Conservation (phyloP, 2,329 filamentous ascomycete species). For the Colletotrichum nymphaeae region DNA sequence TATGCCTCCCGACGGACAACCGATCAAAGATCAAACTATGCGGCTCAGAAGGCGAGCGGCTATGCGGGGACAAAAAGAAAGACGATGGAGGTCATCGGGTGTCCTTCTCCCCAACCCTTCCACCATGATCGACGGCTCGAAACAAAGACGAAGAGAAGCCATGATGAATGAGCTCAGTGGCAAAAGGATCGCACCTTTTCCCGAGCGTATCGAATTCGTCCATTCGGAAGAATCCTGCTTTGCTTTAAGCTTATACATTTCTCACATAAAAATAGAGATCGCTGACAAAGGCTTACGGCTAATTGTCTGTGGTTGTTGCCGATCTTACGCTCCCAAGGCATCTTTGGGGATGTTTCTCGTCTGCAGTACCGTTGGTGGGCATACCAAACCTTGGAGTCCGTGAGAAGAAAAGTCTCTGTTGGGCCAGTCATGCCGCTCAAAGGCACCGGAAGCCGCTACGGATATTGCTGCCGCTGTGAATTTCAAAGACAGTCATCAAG, state of each 20-base stretch:
- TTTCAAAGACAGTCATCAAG: not conserved
- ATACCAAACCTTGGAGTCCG: not conserved
- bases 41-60: not conserved
- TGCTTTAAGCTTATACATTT: not conserved
- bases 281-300: not conserved
- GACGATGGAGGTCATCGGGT: not conserved
- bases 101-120: not conserved
- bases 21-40: not conserved
- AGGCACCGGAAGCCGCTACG: not conserved
- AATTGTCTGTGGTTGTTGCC: not conserved
- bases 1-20: not conserved
- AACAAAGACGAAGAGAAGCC: not conserved
- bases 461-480: not conserved
- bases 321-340: not conserved
- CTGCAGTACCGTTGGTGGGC: not conserved
- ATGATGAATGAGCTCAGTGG: not conserved
- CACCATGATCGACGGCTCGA: not conserved
- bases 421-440: not conserved
- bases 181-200: not conserved
- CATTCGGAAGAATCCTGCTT: not conserved
- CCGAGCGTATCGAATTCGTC: not conserved
- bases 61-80: not conserved
- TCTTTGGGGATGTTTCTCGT: not conserved
- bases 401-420: not conserved
- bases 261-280: not conserved